Evolutionary conservation across 2,329 filamentous ascomycete species (phyloP), one percentile per base, ranked within the genome.

Genomic region (Incumbomyces delicatus): DNA sequence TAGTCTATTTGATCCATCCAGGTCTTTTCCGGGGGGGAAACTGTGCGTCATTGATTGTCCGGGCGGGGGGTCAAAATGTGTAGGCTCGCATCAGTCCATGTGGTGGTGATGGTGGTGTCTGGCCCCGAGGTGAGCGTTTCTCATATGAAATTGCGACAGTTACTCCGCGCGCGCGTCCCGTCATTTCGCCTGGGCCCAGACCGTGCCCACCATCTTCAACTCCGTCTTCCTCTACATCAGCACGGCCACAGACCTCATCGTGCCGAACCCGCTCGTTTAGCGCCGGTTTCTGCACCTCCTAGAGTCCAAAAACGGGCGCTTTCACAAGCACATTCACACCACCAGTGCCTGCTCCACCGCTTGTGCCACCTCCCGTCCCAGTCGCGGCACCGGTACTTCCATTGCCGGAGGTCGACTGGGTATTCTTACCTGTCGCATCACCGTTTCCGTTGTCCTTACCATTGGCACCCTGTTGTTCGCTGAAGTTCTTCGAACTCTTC

Each of bases 321-420:
- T 87, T 87, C 51, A 79, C 69, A 57, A 90, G 67, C 40, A 88
- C 81, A 64, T 85, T 85, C 50, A 60, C 58, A 11, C 48, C 46
- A 12, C 37, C 43, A 17, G 30, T 47, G 13, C 46, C 40, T 2
- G 31, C 30, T 29, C 52, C 55, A 27, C 49, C 48, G 13, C 46
- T 46, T 1, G 52, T 40, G 6, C 46, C 38, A 18, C 31, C 16
- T 22, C 16, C 13, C 2, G 27, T 30, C n/a, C 27, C 36, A 14
- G 40, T 35, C 20, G 20, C 35, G 8, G 44, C 5, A 18, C 44
- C 37, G 18, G 20, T 20, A 18, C 33, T 38, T 22, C 11, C 22
- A 17, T 13, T 18, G 3, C 13, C 30, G 7, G n/a, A 3, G 3
- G 31, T 27, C 22, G 22, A 27, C 17, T 43, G 17, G 3, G 27